These are phyloP conservation scores for Annulohypoxylon nitens DNA, from an alignment of 495 filamentous ascomycete species.

Conservation along the genomic window DNA sequence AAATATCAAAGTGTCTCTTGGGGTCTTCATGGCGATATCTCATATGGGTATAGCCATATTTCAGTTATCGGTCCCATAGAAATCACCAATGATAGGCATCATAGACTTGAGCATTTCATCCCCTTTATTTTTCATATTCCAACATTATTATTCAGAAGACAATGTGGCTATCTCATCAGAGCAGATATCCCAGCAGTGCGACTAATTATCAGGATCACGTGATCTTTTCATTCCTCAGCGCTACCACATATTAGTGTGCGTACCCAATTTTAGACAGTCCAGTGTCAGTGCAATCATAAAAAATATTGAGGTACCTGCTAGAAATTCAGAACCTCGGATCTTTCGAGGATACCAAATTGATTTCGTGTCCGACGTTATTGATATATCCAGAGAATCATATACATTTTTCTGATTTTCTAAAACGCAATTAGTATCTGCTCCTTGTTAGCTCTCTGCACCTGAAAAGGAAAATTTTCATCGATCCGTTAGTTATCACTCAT, in stretches of 20 bases:
- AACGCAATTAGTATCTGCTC: not conserved
- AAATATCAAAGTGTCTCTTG: too few species aligned
- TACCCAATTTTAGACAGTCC: not conserved
- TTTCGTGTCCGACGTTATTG: not conserved
- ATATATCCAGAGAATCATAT: not conserved
- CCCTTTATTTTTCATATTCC: not conserved
- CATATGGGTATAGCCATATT: not conserved
- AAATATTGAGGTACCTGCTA: not conserved
- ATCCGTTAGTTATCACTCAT: not conserved
- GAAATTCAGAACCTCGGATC: not conserved
- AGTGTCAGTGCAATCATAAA: not conserved
- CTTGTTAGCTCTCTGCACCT: not conserved
- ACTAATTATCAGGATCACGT: slow-evolving; percentile 6
- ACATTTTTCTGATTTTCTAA: not conserved
- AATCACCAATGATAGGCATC: not conserved
- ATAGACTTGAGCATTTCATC: not conserved
- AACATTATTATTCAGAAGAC: not conserved
- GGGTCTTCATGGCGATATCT: not conserved
- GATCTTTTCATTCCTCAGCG: not conserved
- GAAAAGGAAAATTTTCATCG: slow-evolving; percentile 22
- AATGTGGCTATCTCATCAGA: not conserved
- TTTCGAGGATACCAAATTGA: not conserved
- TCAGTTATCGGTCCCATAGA: too few species aligned
- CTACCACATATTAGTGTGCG: not conserved
- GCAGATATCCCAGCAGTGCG: not conserved